phyloP scores from a whole-genome alignment of 106 monocot species.

The Apostasia ramifera region DNA sequence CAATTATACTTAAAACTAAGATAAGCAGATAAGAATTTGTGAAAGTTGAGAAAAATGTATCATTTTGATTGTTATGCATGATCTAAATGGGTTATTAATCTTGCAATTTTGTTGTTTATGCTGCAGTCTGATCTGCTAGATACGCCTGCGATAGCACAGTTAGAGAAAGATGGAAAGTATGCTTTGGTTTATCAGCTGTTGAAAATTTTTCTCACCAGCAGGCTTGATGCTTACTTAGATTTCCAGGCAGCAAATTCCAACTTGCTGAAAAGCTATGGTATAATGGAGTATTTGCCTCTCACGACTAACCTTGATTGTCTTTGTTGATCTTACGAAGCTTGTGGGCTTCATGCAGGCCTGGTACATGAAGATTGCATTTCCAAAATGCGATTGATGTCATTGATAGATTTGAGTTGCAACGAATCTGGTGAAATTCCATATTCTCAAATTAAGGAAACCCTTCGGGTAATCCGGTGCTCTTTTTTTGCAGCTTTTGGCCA shows the following conservation, averaged over 20 bases:
- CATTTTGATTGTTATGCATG: no score
- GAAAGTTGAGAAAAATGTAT: no score
- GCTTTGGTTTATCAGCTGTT: slow-evolving; percentile 56
- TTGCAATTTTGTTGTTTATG: neutral
- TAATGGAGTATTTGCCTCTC: neutral
- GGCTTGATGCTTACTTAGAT: slow-evolving; percentile 77
- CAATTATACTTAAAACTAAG: no score
- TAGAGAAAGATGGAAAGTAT: slow-evolving; percentile 84
- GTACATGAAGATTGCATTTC: slow-evolving; percentile 85
- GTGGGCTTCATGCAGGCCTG: slow-evolving; percentile 37
- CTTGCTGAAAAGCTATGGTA: slow-evolving; percentile 77
- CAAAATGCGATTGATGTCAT: slow-evolving; percentile 85
- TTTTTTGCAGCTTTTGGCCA: neutral
- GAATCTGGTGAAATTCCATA: slow-evolving; percentile 66
- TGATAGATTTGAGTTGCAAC: slow-evolving; percentile 66
- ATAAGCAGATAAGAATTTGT: no score
- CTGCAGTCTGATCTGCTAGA: slow-evolving; percentile 93
- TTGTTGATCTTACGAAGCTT: no score
- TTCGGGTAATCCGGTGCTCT: slow-evolving; percentile 38
- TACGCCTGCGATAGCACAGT: slow-evolving; percentile 70
- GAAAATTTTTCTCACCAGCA: slow-evolving; percentile 77
- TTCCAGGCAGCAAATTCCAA: slow-evolving; percentile 61
- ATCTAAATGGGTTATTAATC: neutral
- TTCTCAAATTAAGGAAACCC: slow-evolving; percentile 59
- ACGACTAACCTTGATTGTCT: neutral